Conservation (phyloP, 2,329 filamentous ascomycete genomes). For the Ophiocordyceps polyrhachis-furcata region DNA sequence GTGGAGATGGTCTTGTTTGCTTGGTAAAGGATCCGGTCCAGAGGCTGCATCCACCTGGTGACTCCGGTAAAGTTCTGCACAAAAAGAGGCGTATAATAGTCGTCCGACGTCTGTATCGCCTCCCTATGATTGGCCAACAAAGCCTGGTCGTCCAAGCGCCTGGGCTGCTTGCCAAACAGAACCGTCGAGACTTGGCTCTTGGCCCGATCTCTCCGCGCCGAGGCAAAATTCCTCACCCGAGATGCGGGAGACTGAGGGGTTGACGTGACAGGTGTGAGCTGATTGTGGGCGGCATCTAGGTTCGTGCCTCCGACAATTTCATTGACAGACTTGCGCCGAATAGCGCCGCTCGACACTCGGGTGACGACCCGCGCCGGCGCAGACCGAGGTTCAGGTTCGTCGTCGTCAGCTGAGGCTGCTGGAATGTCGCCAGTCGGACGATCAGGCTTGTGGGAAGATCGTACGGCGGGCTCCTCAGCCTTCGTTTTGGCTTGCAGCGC, state of each 20-base stretch:
- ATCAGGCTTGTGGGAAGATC: constrained; percentile 1
- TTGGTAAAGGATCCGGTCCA: constrained; percentile 57
- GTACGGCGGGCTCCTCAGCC: constrained; percentile 3
- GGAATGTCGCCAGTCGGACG: constrained; percentile 2
- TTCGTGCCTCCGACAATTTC: constrained; percentile 43
- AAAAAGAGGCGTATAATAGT: constrained; percentile 46
- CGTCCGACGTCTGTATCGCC: constrained; percentile 29
- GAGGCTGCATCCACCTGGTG: constrained; percentile 39
- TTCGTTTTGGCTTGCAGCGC: constrained; percentile 7
- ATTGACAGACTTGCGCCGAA: constrained; percentile 53
- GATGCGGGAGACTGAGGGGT: constrained; percentile 24
- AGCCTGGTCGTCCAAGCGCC: constrained; percentile 27
- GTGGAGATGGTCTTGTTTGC: constrained; percentile 85
- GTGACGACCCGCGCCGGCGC: constrained; percentile 40
- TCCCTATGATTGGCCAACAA: constrained; percentile 22
- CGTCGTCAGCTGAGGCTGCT: constrained; percentile 2
- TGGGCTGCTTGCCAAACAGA: constrained; percentile 53
- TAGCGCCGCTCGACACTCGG: constrained; percentile 48
- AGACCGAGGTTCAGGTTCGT: constrained; percentile 3
- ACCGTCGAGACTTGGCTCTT: constrained; percentile 56
- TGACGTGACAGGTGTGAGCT: constrained; percentile 21
- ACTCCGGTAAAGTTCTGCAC: constrained; percentile 37
- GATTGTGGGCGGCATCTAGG: constrained; percentile 13
- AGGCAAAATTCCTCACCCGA: constrained; percentile 10
- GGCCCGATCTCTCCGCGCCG: constrained; percentile 33